These are phyloP conservation scores for Talaromyces liani DNA, from an alignment of 495 filamentous ascomycete genomes.

Conservation along the genomic window DNA sequence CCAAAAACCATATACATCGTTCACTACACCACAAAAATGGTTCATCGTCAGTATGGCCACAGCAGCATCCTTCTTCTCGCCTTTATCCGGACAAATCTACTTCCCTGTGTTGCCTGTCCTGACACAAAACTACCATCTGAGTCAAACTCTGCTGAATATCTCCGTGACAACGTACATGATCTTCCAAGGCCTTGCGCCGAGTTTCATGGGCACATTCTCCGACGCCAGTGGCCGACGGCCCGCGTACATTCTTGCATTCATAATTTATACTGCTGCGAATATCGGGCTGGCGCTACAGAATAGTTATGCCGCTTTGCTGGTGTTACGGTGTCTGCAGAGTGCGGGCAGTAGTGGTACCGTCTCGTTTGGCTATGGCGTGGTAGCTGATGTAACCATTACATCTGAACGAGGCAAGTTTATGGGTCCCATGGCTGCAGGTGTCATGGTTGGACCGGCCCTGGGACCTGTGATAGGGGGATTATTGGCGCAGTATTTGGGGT, in stretches of 20 bases:
- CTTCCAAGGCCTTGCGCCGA: conserved; percentile 52
- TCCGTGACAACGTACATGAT: conserved; percentile 61
- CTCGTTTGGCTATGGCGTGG: conserved; percentile 51
- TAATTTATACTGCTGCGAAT: conserved; percentile 54
- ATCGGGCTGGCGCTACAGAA: conserved; percentile 56
- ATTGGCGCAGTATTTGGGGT: conserved; percentile 27
- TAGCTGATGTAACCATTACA: conserved; percentile 53
- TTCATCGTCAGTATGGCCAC: conserved; percentile 14
- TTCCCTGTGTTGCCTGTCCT: conserved; percentile 46
- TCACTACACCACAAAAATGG: background rate
- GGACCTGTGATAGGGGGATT: conserved; percentile 38
- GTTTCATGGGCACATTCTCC: conserved; percentile 52
- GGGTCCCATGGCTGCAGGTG: conserved; percentile 26
- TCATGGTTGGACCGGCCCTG: conserved; percentile 21
- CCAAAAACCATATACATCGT: conserved; percentile 3
- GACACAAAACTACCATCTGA: conserved; percentile 46
- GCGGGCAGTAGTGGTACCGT: conserved; percentile 46
- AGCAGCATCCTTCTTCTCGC: conserved; percentile 26
- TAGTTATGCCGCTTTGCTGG: conserved; percentile 51
- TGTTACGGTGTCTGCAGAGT: conserved; percentile 57
- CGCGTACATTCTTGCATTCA: conserved; percentile 50
- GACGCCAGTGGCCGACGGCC: conserved; percentile 53
- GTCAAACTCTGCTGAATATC: conserved; percentile 56
- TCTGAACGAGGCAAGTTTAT: conserved; percentile 56
- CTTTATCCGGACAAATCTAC: conserved; percentile 38